Conservation (phyloP, 257 asterid species). For the Nemophila menziesii region DNA sequence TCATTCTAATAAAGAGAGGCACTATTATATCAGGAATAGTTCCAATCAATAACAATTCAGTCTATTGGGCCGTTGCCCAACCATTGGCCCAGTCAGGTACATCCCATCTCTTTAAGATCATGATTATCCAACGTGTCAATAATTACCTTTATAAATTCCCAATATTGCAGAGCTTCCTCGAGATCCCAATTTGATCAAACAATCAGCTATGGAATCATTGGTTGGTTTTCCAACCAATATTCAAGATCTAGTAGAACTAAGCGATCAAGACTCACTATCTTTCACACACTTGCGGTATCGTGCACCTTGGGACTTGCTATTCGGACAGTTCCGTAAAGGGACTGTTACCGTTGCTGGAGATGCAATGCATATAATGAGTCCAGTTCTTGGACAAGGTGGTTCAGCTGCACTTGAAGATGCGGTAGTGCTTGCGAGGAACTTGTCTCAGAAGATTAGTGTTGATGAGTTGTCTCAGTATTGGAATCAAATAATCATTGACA, state of each 20-base stretch:
- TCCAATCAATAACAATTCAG: conserved; percentile 20
- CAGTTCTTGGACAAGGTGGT: conserved; percentile 32
- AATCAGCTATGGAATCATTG: conserved; percentile 5
- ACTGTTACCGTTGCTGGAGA: conserved; percentile 27
- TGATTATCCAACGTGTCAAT: no score
- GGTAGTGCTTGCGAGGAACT: conserved; percentile 34
- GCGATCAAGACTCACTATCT: conserved; percentile 18
- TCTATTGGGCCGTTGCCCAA: conserved; percentile 21
- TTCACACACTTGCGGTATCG: conserved; percentile 25
- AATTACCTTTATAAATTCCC: no score
- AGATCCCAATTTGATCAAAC: conserved; percentile 19
- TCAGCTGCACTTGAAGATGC: conserved; percentile 32
- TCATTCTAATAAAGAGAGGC: conserved; percentile 18
- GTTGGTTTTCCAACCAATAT: conserved; percentile 19
- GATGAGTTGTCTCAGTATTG: neutral
- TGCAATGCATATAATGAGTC: conserved; percentile 42
- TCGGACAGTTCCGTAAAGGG: conserved; percentile 17
- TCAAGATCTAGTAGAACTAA: conserved; percentile 15
- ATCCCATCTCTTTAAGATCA: no score
- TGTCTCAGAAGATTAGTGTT: conserved; percentile 11
- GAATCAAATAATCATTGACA: neutral
- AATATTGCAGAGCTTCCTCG: conserved; percentile 14
- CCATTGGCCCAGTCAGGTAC: conserved; percentile 12
- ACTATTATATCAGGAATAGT: conserved; percentile 14
- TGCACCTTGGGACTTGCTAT: conserved; percentile 29